These are phyloP conservation scores for Salix arbutifolia DNA, from an alignment of 345 rosid genomes.

Conservation along the genomic window DNA sequence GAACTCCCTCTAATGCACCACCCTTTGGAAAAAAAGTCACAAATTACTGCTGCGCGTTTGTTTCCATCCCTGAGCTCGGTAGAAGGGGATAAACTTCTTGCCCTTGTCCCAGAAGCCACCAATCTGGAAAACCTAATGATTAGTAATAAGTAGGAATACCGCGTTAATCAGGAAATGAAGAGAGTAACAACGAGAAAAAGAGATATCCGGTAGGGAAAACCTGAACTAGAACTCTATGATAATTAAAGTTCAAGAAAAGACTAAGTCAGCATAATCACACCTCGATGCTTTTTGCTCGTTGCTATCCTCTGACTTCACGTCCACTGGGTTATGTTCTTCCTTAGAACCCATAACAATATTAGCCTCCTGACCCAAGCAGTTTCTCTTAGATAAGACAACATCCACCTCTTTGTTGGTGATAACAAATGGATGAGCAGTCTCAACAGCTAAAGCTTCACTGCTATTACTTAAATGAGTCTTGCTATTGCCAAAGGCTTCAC, in stretches of 20 bases:
- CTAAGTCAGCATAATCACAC: conserved; percentile 33
- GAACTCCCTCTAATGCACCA: conserved; percentile 77
- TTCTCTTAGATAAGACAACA: conserved; percentile 5
- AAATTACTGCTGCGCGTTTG: conserved; percentile 49
- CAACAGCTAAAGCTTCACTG: conserved; percentile 19
- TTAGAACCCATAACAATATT: conserved; percentile 13
- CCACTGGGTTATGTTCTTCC: conserved; percentile 27
- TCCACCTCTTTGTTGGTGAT: conserved; percentile 17
- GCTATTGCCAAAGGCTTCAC: conserved; percentile 11
- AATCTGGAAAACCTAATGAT: conserved; percentile 48
- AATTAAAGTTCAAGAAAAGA: conserved; percentile 9
- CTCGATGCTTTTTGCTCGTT: conserved; percentile 39
- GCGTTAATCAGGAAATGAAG: conserved; percentile 16
- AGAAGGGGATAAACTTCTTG: conserved; percentile 38
- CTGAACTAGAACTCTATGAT: conserved; percentile 12
- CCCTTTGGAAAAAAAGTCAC: conserved; percentile 72
- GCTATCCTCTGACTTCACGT: conserved; percentile 24
- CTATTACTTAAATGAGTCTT: conserved; percentile 13
- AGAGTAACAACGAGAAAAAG: conserved; percentile 8
- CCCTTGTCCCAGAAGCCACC: conserved; percentile 31
- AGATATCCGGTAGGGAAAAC: conserved; percentile 14
- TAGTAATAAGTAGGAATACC: conserved; percentile 21
- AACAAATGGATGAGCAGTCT: conserved; percentile 10
- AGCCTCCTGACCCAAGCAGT: conserved; percentile 19
- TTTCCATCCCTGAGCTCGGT: conserved; percentile 29